Evolutionary conservation across 2,329 filamentous ascomycete genomes (phyloP).

Genomic region (Talaromyces pinophilus): DNA sequence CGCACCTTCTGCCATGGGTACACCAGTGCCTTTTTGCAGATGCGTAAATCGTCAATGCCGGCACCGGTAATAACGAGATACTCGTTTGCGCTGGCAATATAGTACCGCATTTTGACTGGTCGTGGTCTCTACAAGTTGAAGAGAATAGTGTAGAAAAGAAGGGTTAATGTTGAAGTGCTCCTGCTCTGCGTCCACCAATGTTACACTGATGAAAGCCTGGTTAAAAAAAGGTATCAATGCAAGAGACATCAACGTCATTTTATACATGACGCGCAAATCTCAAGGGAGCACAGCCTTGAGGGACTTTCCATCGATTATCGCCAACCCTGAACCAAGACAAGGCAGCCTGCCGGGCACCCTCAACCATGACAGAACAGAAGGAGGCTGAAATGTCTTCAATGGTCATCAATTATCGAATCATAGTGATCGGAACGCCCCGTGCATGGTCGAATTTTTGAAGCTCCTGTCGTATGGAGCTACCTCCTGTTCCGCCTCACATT

Average conservation of each 20-base stretch:
- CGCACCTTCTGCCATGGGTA: constrained; percentile 66
- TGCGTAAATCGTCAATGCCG: constrained; percentile 70
- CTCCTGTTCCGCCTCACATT: not conserved
- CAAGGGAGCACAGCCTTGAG: not conserved
- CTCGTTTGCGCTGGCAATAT: constrained; percentile 72
- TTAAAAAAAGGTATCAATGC: not conserved
- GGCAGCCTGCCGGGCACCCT: not conserved
- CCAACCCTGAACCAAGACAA: not conserved
- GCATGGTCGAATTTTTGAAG: not conserved
- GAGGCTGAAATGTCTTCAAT: not conserved
- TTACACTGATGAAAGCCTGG: not conserved
- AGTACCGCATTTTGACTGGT: constrained; percentile 55
- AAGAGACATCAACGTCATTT: not conserved
- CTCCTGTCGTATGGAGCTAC: not conserved
- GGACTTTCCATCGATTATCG: not conserved
- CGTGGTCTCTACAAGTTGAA: no score
- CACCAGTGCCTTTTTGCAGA: constrained; percentile 75
- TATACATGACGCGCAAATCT: constrained; percentile 1
- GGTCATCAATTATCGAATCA: not conserved
- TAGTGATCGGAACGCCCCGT: not conserved
- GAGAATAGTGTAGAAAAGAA: not conserved
- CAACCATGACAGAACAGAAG: not conserved
- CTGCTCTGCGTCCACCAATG: constrained; percentile 1
- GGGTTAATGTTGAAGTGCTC: not conserved
- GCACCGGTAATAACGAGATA: constrained; percentile 87